Percentiles rank a stretch among this genome's conserved stretches.
Conservation (phyloP, 2,329 filamentous ascomycete species). For the Pseudovirgaria hyperparasitica region DNA sequence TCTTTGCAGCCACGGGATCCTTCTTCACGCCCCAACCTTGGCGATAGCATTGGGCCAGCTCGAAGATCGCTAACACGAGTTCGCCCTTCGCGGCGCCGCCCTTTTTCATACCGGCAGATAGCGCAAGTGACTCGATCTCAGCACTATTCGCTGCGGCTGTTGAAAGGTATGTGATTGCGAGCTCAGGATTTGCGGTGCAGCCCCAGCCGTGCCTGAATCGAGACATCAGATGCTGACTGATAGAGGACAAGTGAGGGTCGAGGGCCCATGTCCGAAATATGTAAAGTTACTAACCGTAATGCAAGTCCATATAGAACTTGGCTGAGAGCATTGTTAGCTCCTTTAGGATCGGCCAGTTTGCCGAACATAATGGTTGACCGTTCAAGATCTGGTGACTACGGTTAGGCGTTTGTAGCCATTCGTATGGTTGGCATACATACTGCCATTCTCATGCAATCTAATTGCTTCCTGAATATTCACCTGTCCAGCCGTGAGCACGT, state of each 20-base stretch:
- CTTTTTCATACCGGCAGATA: constrained; percentile 79
- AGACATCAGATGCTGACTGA: constrained; percentile 6
- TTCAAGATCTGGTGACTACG: constrained; percentile 44
- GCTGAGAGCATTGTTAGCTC: constrained; percentile 82
- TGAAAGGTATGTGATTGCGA: constrained; percentile 73
- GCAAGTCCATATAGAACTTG: constrained; percentile 94
- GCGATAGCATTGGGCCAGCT: constrained; percentile 83
- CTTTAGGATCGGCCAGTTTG: constrained; percentile 66
- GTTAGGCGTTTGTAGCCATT: neutral
- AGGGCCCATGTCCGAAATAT: neutral
- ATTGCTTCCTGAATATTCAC: constrained; percentile 90
- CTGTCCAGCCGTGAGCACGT: constrained; percentile 11
- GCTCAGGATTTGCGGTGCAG: constrained; percentile 55
- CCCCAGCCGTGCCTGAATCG: constrained; percentile 78
- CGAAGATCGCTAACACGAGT: constrained; percentile 89
- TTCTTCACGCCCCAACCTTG: constrained; percentile 86
- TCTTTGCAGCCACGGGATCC: constrained; percentile 69
- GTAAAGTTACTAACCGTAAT: constrained; percentile 48
- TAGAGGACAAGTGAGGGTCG: constrained; percentile 3
- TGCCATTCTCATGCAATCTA: constrained; percentile 71
- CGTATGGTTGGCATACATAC: constrained; percentile 19
- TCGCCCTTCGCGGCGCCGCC: constrained; percentile 93
- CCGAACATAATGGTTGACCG: constrained; percentile 78
- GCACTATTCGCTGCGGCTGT: constrained; percentile 85
- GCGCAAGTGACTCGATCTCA: constrained; percentile 69